phyloP scores from a whole-genome alignment of 768 basidiomycete species.

The Holtermannia corniformis region DNA sequence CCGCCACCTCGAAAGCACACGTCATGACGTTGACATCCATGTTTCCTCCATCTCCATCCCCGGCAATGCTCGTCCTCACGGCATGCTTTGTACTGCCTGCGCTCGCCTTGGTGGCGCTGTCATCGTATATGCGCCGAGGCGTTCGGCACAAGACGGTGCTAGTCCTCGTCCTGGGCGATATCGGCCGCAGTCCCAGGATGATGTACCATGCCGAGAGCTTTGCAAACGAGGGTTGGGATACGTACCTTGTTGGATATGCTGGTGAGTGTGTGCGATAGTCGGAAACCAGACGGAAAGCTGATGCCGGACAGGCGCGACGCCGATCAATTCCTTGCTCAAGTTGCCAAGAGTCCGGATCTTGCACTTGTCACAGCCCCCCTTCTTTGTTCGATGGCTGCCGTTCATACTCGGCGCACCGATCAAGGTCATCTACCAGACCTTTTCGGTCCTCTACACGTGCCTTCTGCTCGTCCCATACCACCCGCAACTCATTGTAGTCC shows the following conservation, averaged over 20 bases:
- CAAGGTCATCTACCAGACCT: constrained; percentile 65
- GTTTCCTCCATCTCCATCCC: not conserved
- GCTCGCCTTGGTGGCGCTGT: not conserved
- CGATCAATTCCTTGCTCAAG: constrained; percentile 61
- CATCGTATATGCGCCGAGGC: not conserved
- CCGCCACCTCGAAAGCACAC: too few relatives aligned
- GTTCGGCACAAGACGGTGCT: constrained; percentile 53
- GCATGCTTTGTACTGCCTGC: not conserved
- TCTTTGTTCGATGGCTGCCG: constrained; percentile 49
- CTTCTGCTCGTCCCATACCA: constrained; percentile 61
- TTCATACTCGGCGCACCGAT: constrained; percentile 56
- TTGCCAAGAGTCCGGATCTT: constrained; percentile 56
- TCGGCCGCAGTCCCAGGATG: constrained; percentile 93
- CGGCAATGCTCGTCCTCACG: not conserved
- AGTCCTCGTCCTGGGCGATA: constrained; percentile 86
- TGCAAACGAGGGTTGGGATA: constrained; percentile 64
- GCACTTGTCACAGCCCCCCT: constrained; percentile 60
- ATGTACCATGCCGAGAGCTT: constrained; percentile 98
- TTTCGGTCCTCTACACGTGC: constrained; percentile 53
- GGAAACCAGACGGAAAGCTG: constrained; percentile 1
- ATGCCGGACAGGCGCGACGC: constrained; percentile 57
- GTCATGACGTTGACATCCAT: not conserved
- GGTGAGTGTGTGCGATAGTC: constrained; percentile 47
- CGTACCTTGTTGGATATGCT: constrained; percentile 73
- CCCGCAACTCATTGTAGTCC: constrained; percentile 62